A percentile compares a stretch with the other conserved stretches of the same genome.
phyloP scores from a whole-genome alignment of 192 early-diverging fungal species.

The Cladochytrium replicatum region DNA sequence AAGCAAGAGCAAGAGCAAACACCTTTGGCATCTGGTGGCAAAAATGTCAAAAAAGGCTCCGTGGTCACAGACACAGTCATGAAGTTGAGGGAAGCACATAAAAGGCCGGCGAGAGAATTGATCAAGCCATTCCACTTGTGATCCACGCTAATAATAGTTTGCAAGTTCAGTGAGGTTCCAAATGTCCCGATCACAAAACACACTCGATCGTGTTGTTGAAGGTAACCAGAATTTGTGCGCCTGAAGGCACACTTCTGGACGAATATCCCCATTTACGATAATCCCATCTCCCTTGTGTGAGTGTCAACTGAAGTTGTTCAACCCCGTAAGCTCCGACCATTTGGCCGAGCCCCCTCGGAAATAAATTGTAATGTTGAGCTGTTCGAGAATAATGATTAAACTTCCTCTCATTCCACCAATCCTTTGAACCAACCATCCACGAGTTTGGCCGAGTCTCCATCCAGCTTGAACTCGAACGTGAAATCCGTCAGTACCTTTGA shows the following conservation, averaged over 20 bases:
- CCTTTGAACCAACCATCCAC: too few species aligned
- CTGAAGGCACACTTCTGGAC: constrained; percentile 14
- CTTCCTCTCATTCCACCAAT: too few species aligned
- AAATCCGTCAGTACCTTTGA: too few species aligned
- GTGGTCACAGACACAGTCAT: constrained; percentile 69
- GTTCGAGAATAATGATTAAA: too few species aligned
- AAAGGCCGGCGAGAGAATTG: constrained; percentile 85
- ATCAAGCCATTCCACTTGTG: constrained; percentile 75
- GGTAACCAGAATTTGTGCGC: constrained; percentile 21
- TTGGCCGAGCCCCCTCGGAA: constrained; percentile 77
- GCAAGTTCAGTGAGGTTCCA: neutral
- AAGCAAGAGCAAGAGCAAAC: too few species aligned
- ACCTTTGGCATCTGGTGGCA: too few species aligned
- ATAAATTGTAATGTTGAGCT: too few species aligned
- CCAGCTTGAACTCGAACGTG: too few species aligned
- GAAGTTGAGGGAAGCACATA: constrained; percentile 94
- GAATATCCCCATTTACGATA: constrained; percentile 68
- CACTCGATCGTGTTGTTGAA: constrained; percentile 20
- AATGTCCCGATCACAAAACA: neutral
- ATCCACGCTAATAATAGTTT: constrained; percentile 40
- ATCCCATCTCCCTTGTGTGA: constrained; percentile 86
- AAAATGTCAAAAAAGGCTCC: constrained; percentile 39
- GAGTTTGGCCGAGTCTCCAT: too few species aligned
- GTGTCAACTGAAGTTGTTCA: constrained; percentile 71
- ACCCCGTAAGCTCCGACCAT: constrained; percentile 66